Evolutionary conservation across 1,284 basidiomycete species (phyloP), one percentile per base, ranked within the genome.

Genomic region (Meira nashicola): DNA sequence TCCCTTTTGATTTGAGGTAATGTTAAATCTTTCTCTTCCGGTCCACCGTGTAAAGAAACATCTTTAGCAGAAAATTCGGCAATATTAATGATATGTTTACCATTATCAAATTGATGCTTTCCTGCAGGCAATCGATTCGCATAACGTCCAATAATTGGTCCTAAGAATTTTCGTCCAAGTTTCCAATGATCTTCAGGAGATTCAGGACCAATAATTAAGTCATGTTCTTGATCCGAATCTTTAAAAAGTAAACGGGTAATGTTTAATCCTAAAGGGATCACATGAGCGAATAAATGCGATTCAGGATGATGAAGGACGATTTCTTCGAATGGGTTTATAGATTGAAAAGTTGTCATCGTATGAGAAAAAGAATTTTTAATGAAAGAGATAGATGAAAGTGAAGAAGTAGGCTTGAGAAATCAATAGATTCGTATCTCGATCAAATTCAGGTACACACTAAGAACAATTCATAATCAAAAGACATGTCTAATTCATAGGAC

Each of bases 91-190:
- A 12, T 17, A 40, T 17, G 40, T 14, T 46, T 28, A 61, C 59
- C 39, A 59, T 59, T 23, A 37, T 46, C 55, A 61, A 58, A 64
- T 17, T 66, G 39, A 51, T 55, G 23, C 50, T 61, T 55, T 39
- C 73, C 73, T 0, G 67, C 67, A 2, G 67, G 71, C n/a, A 76
- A 62, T 15, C 74, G 67, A 52, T 76, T 76, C 37, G 69, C 73
- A 39, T 67, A 76, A 15, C 73, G 67, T 5, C 74, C 74, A 23
- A 76, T 63, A 57, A 76, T 58, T 19, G 71, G 70, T 25, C 74
- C 74, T 52, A 69, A 68, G 60, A 76, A 76, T 17, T 53, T 60
- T 5, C 71, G 57, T 1, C 70, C 70, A 0, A 41, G 39, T 14
- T 40, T 21, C 17, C 62, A 53, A 54, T 76, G 74, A 25, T 66